Conservation (phyloP, 345 rosid species). For the Sonneratia caseolaris region DNA sequence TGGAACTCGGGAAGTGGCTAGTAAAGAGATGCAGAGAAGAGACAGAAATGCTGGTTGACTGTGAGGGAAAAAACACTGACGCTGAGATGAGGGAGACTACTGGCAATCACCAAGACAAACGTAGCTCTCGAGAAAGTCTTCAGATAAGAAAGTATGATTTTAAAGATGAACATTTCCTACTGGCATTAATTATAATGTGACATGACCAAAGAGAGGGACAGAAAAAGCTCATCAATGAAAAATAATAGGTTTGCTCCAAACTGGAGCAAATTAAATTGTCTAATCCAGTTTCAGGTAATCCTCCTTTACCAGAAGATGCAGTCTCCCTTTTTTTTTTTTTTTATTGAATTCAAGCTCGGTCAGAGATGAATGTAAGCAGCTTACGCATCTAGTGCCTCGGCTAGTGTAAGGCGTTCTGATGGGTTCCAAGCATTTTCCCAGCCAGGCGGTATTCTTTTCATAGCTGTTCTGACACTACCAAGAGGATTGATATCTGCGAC, state of each 20-base stretch:
- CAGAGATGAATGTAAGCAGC: constrained; percentile 8
- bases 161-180: no score
- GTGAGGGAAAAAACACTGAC: not conserved
- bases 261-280: not conserved
- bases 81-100: not conserved
- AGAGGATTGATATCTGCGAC: constrained; percentile 62
- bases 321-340: not conserved
- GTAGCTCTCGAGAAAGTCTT: not conserved
- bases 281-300: not conserved
- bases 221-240: not conserved
- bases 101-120: not conserved
- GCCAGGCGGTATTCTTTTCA: constrained; percentile 65
- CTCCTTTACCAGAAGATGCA: not conserved
- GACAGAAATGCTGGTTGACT: not conserved
- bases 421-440: constrained; percentile 69
- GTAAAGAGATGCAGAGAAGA: not conserved
- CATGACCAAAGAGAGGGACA: no score
- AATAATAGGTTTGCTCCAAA: not conserved
- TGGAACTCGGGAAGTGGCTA: not conserved
- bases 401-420: constrained; percentile 58
- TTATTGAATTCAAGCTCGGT: constrained; percentile 5
- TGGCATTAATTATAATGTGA: no score
- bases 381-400: constrained; percentile 63
- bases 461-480: constrained; percentile 52
- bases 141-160: no score